Base-by-base conservation (phyloP, 108 stramenopile genomes). In the Nitzschia putrida region DNA sequence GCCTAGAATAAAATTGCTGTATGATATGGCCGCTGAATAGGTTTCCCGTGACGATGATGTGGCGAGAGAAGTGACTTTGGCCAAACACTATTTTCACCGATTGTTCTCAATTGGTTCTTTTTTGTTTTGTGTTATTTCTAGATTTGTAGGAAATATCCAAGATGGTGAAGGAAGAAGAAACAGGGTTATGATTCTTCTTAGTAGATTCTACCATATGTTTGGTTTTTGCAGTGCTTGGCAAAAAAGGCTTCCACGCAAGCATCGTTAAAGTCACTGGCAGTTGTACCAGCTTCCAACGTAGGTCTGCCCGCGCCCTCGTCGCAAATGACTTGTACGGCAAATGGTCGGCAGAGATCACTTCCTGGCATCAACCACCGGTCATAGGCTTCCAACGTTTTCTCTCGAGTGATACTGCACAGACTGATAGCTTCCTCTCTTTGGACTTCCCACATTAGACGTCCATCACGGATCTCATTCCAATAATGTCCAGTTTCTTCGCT, bases 31-130 rank as follows among this genome's bases (percentile, higher is more conserved):
- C 76, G 43, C 41, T 66, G 69, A 86, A 84, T 81, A 87, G 86
- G 87, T 88, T 88, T 88, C 87, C 77, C 87, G 73, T 79, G 80
- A 85, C 84, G 84, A 74, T 72, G 84, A 85, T 88, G 84, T 85
- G 82, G 54, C 71, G 84, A 76, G 87, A 85, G 87, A 88, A 88
- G 87, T 88, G 80, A 84, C 87, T 74, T 79, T 68, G 82, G 71
- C 82, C 84, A 73, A 34, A 88, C 84, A 88, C 44, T 55, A 25
- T 44, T 3, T 53, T 18, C n/a, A 3, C 18, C n/a, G 1, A 2
- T 49, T 18, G 18, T 49, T 2, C 47, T 49, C 47, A 49, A n/a
- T 49, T 2, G 14, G 3, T 4, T 49, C 47, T 49, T 49, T 2
- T 49, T 1, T 49, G 2, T 49, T 49, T 49, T 49, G 18, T 16